Base-by-base conservation (phyloP, 768 basidiomycete genomes). In the Xanthoconium stramineum region DNA sequence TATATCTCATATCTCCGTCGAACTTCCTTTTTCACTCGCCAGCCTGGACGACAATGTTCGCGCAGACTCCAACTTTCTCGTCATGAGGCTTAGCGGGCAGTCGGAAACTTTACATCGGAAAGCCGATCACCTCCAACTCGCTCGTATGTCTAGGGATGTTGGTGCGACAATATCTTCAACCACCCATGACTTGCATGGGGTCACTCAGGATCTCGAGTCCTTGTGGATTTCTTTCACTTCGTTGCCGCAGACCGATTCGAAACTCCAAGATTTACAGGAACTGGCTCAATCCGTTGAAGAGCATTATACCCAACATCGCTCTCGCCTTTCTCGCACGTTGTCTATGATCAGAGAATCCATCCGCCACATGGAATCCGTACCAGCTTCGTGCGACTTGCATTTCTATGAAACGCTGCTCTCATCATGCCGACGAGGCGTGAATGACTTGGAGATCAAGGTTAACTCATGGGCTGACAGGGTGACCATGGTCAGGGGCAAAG, bases 21-120 rank as follows among this genome's bases (percentile, higher is more conserved):
- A 78, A 50, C 65, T 81, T 15, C 82, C 84, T 3, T 78, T 90
- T 64, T 83, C 88, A 54, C 72, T 84, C 35, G 59, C 76, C 37
- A 71, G 73, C 39, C 73, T 94, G 37, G 87, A 95, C 65, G 79
- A 81, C 40, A 73, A 75, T 52, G 85, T 91, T 55, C 85, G 91
- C 32, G 67, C 79, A 13, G 85, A 90, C 66, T 80, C 80, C 44
- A 91, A 93, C 67, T 71, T 81, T n/a, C 83, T 83, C 62, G 74
- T 83, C 47, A 82, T 91, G 74, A 74, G 80, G 55, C 77, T 91
- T 15, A 76, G 76, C 5, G 83, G 83, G n/a, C 76, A 72, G 30
- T 55, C 84, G 36, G 81, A 84, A 51, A 67, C 65, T 11, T 68
- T 91, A 33, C 68, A 76, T 19, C 76, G 78, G 52, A 76, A 80